Evolutionary conservation across 805 yeast species (phyloP).

Genomic region (Pichia thaimueangensis): DNA sequence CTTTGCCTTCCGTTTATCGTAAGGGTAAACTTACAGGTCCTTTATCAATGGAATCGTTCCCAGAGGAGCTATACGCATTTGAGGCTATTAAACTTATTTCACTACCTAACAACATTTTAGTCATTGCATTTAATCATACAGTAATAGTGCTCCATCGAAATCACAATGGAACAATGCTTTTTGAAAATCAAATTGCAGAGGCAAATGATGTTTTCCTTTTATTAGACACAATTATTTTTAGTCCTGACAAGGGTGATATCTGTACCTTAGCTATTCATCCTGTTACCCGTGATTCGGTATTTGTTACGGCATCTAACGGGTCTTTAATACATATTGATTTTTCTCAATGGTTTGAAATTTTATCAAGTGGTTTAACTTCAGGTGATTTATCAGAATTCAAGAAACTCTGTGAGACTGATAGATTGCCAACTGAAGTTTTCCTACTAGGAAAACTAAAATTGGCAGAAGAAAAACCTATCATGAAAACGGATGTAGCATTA

Average conservation of each 20-base stretch:
- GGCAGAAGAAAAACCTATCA: neutral
- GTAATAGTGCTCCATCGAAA: constrained; percentile 20
- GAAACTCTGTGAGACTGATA: constrained; percentile 9
- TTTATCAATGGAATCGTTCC: constrained; percentile 46
- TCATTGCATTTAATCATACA: constrained; percentile 19
- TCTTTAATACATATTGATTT: constrained; percentile 25
- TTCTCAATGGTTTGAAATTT: constrained; percentile 21
- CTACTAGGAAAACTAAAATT: constrained; percentile 16
- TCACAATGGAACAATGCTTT: constrained; percentile 21
- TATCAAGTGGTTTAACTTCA: constrained; percentile 14
- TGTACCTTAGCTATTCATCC: constrained; percentile 19
- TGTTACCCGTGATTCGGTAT: constrained; percentile 15
- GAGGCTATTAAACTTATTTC: constrained; percentile 30
- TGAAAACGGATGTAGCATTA: neutral
- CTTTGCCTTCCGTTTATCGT: constrained; percentile 17
- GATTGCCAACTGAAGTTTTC: constrained; percentile 21
- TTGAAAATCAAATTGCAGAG: constrained; percentile 16
- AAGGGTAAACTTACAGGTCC: constrained; percentile 40
- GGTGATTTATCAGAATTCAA: constrained; percentile 17
- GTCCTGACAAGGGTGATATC: constrained; percentile 6
- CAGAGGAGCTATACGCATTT: constrained; percentile 43
- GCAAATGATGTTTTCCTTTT: constrained; percentile 6
- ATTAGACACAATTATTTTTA: constrained; percentile 14
- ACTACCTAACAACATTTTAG: constrained; percentile 22
- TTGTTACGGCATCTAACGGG: constrained; percentile 17